Base-by-base conservation (phyloP, 805 yeast genomes). In the Metschnikowia continentalis region DNA sequence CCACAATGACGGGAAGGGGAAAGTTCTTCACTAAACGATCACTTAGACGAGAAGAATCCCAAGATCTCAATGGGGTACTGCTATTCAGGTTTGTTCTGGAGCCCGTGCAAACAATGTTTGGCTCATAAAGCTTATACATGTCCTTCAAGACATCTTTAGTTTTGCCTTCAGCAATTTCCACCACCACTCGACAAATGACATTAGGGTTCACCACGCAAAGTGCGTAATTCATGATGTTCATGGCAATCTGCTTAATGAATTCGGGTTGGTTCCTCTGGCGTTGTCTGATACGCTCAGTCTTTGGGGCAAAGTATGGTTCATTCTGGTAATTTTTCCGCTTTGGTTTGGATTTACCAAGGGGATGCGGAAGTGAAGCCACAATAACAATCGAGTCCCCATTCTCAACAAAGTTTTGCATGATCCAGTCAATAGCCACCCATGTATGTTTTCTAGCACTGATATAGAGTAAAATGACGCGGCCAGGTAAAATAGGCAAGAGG, bases 371-470 rank as follows among this genome's bases (percentile, higher is more conserved):
- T 2, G 84, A 71, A 1, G 90, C 76, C 5, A 81, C 77, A 6
- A 88, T 76, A 3, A 87, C 79, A 11, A 88, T 66, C 13, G 82
- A 76, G 64, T 88, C 96, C 7, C 90, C 88, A 57, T 82, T 71
- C 56, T 79, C 81, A 3, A 84, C 65, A 11, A 84, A 67, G 39
- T 74, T 69, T 43, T 72, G 73, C 48, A 86, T 66, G 6, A 81
- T 70, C 84, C 88, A 88, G 64, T 88, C 96, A 26, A 88, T 65
- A 1, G 90, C 83, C 10, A 86, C 89, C 96, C 96, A 88, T 0
- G 94, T 84, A 68, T 87, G 92, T 49, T 71, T 75, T 52, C 92
- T 70, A 2, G 90, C 95, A 56, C 83, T 75, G 32, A 88, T 71
- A 61, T 86, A 86, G 30, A 84, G 82, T 62, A 87, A 61, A 5